Evolutionary conservation across 2,329 filamentous ascomycete species (phyloP).

Genomic region (Podosphaera xanthii): DNA sequence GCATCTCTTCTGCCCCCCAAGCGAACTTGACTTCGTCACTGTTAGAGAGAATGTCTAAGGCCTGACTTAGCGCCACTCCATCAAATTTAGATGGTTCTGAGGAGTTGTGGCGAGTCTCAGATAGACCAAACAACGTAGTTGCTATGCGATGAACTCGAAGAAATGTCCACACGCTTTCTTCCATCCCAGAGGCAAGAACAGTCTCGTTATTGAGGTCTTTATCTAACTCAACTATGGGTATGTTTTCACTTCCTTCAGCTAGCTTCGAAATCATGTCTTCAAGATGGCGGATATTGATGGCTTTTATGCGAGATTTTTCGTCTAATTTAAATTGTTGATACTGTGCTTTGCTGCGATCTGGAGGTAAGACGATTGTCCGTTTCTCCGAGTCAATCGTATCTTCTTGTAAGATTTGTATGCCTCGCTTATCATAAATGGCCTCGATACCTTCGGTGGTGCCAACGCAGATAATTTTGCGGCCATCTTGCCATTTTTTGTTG

Average conservation of each 20-base stretch:
- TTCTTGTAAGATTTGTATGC: conserved; percentile 20
- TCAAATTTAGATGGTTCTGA: conserved; percentile 5
- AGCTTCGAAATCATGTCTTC: conserved; percentile 31
- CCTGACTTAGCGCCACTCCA: conserved; percentile 17
- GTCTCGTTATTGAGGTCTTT: conserved; percentile 10
- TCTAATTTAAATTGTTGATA: conserved; percentile 24
- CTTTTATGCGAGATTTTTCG: conserved; percentile 23
- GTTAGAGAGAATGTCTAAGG: conserved; percentile 20
- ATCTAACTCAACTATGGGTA: conserved; percentile 9
- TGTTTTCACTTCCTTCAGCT: conserved; percentile 8
- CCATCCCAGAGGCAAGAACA: conserved; percentile 18
- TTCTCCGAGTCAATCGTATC: conserved; percentile 23
- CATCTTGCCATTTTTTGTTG: conserved; percentile 46
- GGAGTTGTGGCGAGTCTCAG: conserved; percentile 9
- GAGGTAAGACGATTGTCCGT: conserved; percentile 30
- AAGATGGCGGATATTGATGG: conserved; percentile 42
- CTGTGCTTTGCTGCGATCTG: conserved; percentile 19
- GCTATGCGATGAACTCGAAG: conserved; percentile 37
- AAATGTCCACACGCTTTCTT: conserved; percentile 32
- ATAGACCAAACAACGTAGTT: conserved; percentile 24
- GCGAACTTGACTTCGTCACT: conserved; percentile 25
- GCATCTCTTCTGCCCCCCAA: conserved; percentile 21
- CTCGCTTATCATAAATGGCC: conserved; percentile 19
- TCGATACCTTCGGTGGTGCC: conserved; percentile 39
- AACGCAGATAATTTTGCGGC: conserved; percentile 51